Evolutionary conservation across 225 moss, liverwort and hornwort genomes (phyloP).

Genomic region (Pseudisothecium myosuroides): DNA sequence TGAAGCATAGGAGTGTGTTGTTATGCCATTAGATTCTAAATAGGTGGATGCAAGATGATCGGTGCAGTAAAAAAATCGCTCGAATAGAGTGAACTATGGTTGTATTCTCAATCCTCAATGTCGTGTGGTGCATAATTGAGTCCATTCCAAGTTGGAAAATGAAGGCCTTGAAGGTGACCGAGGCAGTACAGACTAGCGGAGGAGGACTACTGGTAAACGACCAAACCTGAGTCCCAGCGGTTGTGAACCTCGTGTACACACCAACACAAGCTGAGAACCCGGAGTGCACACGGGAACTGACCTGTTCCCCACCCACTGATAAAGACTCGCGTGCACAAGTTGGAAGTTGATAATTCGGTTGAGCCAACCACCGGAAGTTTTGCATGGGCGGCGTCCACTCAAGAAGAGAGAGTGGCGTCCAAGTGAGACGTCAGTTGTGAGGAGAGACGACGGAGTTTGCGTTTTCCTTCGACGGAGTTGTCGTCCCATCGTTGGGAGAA

Average conservation of each 20-base stretch:
- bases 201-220: not conserved
- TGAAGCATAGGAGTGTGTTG: not conserved
- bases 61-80: not conserved
- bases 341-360: slow-evolving; percentile 3
- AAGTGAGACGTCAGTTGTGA: slow-evolving; percentile 21
- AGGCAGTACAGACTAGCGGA: not conserved
- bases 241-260: slow-evolving; percentile 11
- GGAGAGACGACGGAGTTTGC: slow-evolving; percentile 16
- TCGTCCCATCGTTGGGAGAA: not conserved
- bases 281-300: slow-evolving; percentile 4
- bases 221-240: not conserved
- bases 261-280: not conserved
- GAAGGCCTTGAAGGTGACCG: not conserved
- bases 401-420: not conserved
- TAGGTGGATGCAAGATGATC: not conserved
- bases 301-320: slow-evolving; percentile 15
- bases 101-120: not conserved
- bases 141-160: not conserved
- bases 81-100: not conserved
- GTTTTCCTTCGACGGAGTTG: slow-evolving; percentile 13
- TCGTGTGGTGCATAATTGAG: not conserved
- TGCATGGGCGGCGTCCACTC: slow-evolving; percentile 19
- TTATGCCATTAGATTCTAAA: not conserved
- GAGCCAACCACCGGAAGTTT: slow-evolving; percentile 16
- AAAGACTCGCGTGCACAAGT: slow-evolving; percentile 3